These are phyloP conservation scores for Cryoendolithus antarcticus DNA, from an alignment of 2,329 filamentous ascomycete genomes.

Conservation along the genomic window DNA sequence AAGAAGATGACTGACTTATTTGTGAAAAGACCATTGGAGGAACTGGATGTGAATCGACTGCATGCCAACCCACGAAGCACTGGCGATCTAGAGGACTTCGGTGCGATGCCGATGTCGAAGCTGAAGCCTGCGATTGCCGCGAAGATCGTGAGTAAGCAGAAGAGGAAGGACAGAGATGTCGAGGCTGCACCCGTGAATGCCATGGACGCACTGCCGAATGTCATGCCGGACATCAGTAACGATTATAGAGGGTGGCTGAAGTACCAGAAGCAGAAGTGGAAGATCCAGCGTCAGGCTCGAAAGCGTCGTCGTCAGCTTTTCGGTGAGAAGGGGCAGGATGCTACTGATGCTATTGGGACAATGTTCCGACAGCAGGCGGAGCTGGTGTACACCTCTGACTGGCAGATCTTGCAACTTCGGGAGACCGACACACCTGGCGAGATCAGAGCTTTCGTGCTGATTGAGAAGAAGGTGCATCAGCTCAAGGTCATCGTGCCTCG, in stretches of 20 bases:
- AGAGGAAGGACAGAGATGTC: conserved; percentile 36
- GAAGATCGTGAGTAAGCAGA: conserved; percentile 26
- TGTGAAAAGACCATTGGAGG: conserved; percentile 56
- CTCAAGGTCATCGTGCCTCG: conserved; percentile 82
- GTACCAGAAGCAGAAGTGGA: conserved; percentile 99
- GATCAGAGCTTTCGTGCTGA: conserved; percentile 78
- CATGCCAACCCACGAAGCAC: conserved; percentile 40
- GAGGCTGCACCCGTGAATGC: conserved; percentile 53
- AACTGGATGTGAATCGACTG: conserved; percentile 49
- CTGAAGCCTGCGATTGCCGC: conserved; percentile 34
- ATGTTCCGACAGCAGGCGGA: conserved; percentile 90
- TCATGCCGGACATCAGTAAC: conserved; percentile 72
- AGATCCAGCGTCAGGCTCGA: conserved; percentile 85
- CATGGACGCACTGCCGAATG: conserved; percentile 66
- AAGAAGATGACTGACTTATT: conserved; percentile 97
- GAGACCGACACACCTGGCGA: conserved; percentile 75
- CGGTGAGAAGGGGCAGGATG: conserved; percentile 60
- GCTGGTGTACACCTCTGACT: conserved; percentile 77
- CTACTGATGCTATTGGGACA: conserved; percentile 50
- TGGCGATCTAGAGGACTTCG: conserved; percentile 45
- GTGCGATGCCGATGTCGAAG: conserved; percentile 21
- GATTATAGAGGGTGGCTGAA: conserved; percentile 80
- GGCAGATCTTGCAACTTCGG: conserved; percentile 84
- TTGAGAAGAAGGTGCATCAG: conserved; percentile 81
- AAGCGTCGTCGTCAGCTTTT: conserved; percentile 80